These are phyloP conservation scores for Saxophila tyrrhenica DNA, from an alignment of 495 filamentous ascomycete genomes.

Conservation along the genomic window DNA sequence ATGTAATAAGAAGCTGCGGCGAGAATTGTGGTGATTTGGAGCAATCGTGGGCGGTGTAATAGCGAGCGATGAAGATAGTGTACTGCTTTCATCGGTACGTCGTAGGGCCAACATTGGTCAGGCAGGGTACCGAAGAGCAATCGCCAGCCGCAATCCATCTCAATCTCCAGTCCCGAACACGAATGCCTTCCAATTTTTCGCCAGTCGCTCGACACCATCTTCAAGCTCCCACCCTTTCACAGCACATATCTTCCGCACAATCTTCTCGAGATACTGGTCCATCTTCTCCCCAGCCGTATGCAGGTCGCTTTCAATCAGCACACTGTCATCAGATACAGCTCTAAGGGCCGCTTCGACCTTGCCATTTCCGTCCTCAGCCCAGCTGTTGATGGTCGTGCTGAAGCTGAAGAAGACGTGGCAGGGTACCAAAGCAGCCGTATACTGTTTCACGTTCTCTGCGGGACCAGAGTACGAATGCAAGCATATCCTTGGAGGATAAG, in stretches of 20 bases:
- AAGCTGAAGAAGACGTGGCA: slow-evolving; percentile 80
- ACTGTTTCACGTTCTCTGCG: slow-evolving; percentile 64
- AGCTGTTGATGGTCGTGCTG: slow-evolving; percentile 63
- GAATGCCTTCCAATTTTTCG: slow-evolving; percentile 70
- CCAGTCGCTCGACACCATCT: slow-evolving; percentile 57
- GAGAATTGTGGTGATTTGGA: no score
- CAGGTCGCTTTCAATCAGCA: slow-evolving; percentile 84
- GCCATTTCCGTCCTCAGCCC: slow-evolving; percentile 43
- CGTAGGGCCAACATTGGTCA: no score
- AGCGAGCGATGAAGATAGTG: no score
- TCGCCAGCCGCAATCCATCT: no score
- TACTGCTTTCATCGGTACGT: no score
- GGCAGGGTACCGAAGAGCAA: no score
- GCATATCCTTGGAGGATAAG: slow-evolving; percentile 83
- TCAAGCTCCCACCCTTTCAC: slow-evolving; percentile 68
- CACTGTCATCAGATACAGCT: slow-evolving; percentile 59
- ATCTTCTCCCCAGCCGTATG: slow-evolving; percentile 75
- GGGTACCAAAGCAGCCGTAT: slow-evolving; percentile 62
- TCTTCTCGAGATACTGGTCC: slow-evolving; percentile 66
- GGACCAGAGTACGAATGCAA: slow-evolving; percentile 87
- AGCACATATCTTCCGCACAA: slow-evolving; percentile 58
- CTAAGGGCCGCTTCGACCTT: slow-evolving; percentile 57
- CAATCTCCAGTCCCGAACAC: no score
- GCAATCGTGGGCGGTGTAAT: no score
- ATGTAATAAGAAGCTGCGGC: no score